Conservation (phyloP, 2,329 filamentous ascomycete genomes). For the Hypoxylon sp. region DNA sequence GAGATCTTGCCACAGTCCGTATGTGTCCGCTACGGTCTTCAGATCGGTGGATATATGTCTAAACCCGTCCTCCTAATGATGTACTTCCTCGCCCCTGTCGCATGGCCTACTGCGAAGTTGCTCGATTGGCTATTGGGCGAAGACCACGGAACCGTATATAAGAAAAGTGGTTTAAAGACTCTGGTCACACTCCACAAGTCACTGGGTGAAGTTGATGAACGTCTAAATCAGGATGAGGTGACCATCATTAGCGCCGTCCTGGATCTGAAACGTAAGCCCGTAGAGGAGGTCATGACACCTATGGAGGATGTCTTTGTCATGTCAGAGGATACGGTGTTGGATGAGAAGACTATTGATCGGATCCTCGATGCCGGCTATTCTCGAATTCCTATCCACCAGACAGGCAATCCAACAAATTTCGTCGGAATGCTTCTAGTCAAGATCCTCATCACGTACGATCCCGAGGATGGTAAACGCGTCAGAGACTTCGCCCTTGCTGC, state of each 20-base stretch:
- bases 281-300: conserved; percentile 97
- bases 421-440: conserved; percentile 98
- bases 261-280: conserved; percentile 95
- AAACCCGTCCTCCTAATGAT: conserved; percentile 89
- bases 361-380: conserved; percentile 96
- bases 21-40: conserved; percentile 94
- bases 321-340: conserved; percentile 92
- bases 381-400: conserved; percentile 92
- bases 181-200: conserved; percentile 95
- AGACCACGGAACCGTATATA: conserved; percentile 97
- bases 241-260: conserved; percentile 98
- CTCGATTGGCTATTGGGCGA: conserved; percentile 94
- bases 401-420: conserved; percentile 87
- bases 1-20: conserved; percentile 96
- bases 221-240: conserved; percentile 96
- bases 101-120: conserved; percentile 95
- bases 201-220: conserved; percentile 86
- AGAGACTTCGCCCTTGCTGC: conserved; percentile 93
- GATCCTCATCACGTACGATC: conserved; percentile 98
- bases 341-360: conserved; percentile 93
- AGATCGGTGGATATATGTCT: conserved; percentile 94
- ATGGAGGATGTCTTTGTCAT: conserved; percentile 98
- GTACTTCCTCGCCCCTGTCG: conserved; percentile 90
- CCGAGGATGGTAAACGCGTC: conserved; percentile 89
- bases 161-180: conserved; percentile 97